Conservation (phyloP, 2,329 filamentous ascomycete genomes). For the Sporothrix mexicana region DNA sequence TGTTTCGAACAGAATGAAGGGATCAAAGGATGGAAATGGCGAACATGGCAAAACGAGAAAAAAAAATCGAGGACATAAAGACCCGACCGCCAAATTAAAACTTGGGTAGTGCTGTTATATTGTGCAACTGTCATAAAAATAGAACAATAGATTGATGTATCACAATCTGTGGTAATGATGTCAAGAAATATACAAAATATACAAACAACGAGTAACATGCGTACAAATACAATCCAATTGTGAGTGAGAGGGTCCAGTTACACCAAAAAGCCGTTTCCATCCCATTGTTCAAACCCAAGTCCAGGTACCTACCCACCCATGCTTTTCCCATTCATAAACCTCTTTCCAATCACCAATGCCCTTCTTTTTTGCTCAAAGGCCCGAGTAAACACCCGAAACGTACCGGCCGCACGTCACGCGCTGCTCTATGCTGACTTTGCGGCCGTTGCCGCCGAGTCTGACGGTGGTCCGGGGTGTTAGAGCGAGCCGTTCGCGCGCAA, state of each 20-base stretch:
- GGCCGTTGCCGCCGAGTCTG: constrained; percentile 66
- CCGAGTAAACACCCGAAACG: constrained; percentile 82
- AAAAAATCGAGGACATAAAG: background rate
- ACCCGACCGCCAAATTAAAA: no score
- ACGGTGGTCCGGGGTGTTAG: constrained; percentile 78
- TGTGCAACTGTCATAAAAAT: constrained; percentile 4
- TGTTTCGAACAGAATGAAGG: constrained; percentile 16
- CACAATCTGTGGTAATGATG: constrained; percentile 10
- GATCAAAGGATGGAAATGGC: background rate
- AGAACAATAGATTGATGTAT: constrained; percentile 16
- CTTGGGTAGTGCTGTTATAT: background rate
- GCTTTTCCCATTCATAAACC: background rate
- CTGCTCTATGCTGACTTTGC: constrained; percentile 80
- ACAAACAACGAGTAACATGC: background rate
- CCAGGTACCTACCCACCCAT: background rate
- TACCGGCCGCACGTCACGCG: constrained; percentile 84
- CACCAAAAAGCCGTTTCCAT: background rate
- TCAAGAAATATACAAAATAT: background rate
- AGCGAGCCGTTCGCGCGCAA: constrained; percentile 70
- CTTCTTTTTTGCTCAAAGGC: constrained; percentile 25
- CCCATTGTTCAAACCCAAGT: background rate
- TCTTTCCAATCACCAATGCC: background rate
- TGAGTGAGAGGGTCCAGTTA: constrained; percentile 20
- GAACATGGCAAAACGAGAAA: background rate
- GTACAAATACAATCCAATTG: constrained; percentile 3